Base-by-base conservation (phyloP, 2,329 filamentous ascomycete species). In the Pseudogymnoascus destructans region DNA sequence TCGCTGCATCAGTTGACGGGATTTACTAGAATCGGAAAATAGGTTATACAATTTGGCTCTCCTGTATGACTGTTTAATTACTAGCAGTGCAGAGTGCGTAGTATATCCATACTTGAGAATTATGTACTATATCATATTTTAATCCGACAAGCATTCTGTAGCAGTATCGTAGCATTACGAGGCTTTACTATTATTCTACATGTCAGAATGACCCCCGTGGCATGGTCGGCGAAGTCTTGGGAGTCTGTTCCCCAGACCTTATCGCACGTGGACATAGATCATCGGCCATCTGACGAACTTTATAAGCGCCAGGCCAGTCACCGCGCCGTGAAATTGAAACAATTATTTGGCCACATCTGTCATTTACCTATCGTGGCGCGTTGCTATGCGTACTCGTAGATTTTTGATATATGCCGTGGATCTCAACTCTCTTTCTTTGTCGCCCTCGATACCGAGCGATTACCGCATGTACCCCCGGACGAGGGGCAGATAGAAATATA, bases 401-500 rank as follows among this genome's bases (percentile, higher is more conserved):
- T 10, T 52, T 52, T 30, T 30, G 23, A 19, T 52, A 52, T 13
- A 17, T 52, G 25, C 46, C 19, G 46, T 52, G 46, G 25, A 52
- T 52, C 15, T 52, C 9, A 32, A 32, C 46, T 3, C 46, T 52
- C 46, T 30, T 52, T 52, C 46, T 30, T 52, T 52, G 23, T 11
- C n/a, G 46, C 25, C n/a, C 9, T 32, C 9, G 25, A 52, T 30
- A 52, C 25, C 25, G 15, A 30, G 23, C 42, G n/a, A 49, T 49
- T 17, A 27, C 19, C 9, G 25, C 46, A 52, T 19, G 46, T 52
- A 52, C 42, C 42, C 42, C 23, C 32, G 25, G 46, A 52, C 46
- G 46, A 52, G 46, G 46, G 46, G 46, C 25, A 52, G 46, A 10
- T 52, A 52, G 25, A 52, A 52, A 52, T 52, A 52, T 52, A 52